Percentiles rank a stretch among this genome's conserved stretches.
phyloP scores from a whole-genome alignment of 2,329 filamentous ascomycete species.

The Fusarium xylarioides region DNA sequence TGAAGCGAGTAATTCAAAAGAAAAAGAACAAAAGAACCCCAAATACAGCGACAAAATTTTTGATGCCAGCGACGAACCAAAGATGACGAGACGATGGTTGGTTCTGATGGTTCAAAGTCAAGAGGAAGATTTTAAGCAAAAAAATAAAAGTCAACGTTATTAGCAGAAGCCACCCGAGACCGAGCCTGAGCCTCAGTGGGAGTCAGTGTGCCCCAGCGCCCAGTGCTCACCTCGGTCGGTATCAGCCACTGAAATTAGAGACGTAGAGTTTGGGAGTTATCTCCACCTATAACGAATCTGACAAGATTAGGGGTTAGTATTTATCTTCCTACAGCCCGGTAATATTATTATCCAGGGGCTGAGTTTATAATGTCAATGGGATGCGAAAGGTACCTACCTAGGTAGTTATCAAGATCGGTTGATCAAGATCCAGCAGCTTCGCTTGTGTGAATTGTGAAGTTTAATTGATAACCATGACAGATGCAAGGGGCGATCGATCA shows the following conservation, averaged over 20 bases:
- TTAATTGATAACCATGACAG: neutral
- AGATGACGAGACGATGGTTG: neutral
- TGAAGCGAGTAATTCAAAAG: neutral
- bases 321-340: neutral
- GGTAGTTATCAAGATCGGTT: neutral
- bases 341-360: neutral
- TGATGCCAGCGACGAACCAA: constrained; percentile 2
- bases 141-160: neutral
- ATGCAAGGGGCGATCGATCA: constrained; percentile 1
- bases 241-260: constrained; percentile 2
- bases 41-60: neutral
- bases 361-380: neutral
- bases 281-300: neutral
- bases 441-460: neutral
- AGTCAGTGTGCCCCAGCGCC: constrained; percentile 6
- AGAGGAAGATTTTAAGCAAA: constrained; percentile 8
- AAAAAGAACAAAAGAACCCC: neutral
- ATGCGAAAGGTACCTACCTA: neutral
- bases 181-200: constrained; percentile 3
- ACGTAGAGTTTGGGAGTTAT: constrained; percentile 1
- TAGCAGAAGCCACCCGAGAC: neutral
- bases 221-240: neutral
- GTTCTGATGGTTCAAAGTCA: neutral
- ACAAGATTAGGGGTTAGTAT: neutral
- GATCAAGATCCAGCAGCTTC: neutral